Percentiles rank a stretch among this genome's conserved stretches.
phyloP scores from a whole-genome alignment of 2,329 filamentous ascomycete genomes.

The Fusarium sp. region DNA sequence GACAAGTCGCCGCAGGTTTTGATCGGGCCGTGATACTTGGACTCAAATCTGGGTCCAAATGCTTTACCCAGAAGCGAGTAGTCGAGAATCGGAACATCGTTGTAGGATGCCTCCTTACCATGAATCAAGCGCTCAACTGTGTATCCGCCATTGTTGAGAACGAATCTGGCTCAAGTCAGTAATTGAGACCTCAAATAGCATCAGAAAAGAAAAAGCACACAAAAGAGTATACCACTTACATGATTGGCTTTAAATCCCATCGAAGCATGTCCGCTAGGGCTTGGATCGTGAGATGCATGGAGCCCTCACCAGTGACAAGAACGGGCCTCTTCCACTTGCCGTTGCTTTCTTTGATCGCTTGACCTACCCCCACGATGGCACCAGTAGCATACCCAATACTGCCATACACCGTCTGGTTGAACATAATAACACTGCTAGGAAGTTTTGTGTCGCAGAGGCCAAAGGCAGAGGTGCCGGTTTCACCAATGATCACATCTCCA shows the following conservation, averaged over 20 bases:
- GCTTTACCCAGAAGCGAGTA: neutral
- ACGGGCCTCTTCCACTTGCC: neutral
- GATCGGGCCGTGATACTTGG: neutral
- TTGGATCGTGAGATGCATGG: neutral
- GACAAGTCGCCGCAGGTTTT: neutral
- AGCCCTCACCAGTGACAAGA: neutral
- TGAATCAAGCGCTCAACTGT: neutral
- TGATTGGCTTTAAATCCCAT: neutral
- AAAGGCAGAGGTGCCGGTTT: neutral
- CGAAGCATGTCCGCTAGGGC: neutral
- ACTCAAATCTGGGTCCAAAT: neutral
- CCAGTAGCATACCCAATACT: neutral
- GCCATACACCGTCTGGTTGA: neutral
- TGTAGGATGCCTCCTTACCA: neutral
- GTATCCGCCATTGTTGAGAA: neutral
- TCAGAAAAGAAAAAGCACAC: no score
- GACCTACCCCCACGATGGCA: neutral
- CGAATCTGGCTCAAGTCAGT: neutral
- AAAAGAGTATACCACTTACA: no score
- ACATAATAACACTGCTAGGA: neutral
- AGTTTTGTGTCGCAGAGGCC: constrained; percentile 1
- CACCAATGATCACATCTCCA: neutral
- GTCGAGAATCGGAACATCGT: neutral
- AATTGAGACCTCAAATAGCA: no score
- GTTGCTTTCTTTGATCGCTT: neutral